Evolutionary conservation across 805 yeast genomes (phyloP).

Genomic region (Brettanomyces bruxellensis): DNA sequence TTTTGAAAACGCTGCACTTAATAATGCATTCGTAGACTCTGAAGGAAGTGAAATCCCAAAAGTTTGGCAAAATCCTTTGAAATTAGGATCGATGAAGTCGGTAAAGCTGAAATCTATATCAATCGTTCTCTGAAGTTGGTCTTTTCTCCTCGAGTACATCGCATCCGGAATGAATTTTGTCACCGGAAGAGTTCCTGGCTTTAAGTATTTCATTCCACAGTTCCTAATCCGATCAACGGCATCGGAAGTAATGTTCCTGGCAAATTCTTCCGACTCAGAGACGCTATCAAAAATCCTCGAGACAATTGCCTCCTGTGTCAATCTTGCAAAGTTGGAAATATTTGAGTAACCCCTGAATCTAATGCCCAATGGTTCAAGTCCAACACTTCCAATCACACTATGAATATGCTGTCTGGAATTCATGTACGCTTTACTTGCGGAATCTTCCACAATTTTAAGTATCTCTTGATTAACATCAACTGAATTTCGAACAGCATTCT

Average conservation of each 20-base stretch:
- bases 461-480: slow-evolving; percentile 47
- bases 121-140: slow-evolving; percentile 49
- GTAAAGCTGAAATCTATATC: slow-evolving; percentile 48
- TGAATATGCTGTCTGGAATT: slow-evolving; percentile 47
- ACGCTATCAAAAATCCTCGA: slow-evolving; percentile 60
- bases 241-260: slow-evolving; percentile 49
- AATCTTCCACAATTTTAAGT: slow-evolving; percentile 52
- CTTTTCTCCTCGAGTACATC: slow-evolving; percentile 76
- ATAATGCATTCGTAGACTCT: slow-evolving; percentile 21
- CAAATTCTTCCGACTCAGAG: slow-evolving; percentile 53
- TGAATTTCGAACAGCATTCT: slow-evolving; percentile 42
- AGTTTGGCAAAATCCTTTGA: slow-evolving; percentile 43
- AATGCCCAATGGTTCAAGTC: slow-evolving; percentile 30
- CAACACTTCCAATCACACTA: slow-evolving; percentile 43
- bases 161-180: slow-evolving; percentile 59
- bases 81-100: slow-evolving; percentile 78
- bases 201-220: slow-evolving; percentile 57
- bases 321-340: slow-evolving; percentile 58
- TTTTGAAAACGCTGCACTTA: slow-evolving; percentile 13
- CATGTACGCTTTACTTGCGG: slow-evolving; percentile 51
- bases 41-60: slow-evolving; percentile 29
- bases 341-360: slow-evolving; percentile 55
- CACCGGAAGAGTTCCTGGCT: slow-evolving; percentile 44
- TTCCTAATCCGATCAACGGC: slow-evolving; percentile 55
- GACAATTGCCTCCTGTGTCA: slow-evolving; percentile 61